Percentiles rank a stretch among this genome's conserved stretches.
phyloP scores from a whole-genome alignment of 2,329 filamentous ascomycete genomes.

The Cladosporium sp. region DNA sequence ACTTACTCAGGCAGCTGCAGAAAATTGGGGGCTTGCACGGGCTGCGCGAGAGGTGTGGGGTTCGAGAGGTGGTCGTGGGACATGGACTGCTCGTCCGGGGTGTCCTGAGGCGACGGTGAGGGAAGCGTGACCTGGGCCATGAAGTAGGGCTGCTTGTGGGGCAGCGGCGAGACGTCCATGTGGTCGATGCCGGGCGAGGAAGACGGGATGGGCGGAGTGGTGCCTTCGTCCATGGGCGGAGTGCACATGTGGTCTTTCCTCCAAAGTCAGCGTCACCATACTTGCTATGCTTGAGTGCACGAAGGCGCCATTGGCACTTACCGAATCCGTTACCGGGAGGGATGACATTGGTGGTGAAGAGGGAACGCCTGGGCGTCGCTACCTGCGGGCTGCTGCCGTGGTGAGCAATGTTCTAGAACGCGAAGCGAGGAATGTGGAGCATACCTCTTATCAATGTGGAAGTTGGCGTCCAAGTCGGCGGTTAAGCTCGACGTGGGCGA shows the following conservation, averaged over 20 bases:
- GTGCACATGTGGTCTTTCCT: constrained; percentile 38
- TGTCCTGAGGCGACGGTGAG: constrained; percentile 62
- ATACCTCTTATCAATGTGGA: constrained; percentile 90
- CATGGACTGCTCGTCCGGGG: constrained; percentile 32
- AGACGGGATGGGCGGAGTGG: constrained; percentile 75
- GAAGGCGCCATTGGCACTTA: constrained; percentile 26
- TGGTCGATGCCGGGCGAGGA: constrained; percentile 76
- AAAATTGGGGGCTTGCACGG: constrained; percentile 17
- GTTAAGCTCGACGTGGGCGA: constrained; percentile 88
- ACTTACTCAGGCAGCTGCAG: constrained; percentile 27
- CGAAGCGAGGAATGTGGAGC: constrained; percentile 33
- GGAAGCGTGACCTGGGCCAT: constrained; percentile 57
- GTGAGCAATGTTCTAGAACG: constrained; percentile 33
- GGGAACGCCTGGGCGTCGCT: constrained; percentile 73
- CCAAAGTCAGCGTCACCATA: constrained; percentile 19
- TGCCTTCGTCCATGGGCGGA: constrained; percentile 56
- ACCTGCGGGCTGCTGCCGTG: constrained; percentile 62
- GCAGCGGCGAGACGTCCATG: constrained; percentile 92
- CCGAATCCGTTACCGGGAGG: constrained; percentile 36
- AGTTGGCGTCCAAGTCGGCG: constrained; percentile 93
- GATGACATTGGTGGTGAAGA: constrained; percentile 71
- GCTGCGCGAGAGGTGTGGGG: constrained; percentile 14
- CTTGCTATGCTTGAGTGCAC: background rate
- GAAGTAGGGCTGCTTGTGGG: constrained; percentile 68
- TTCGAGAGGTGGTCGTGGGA: constrained; percentile 24